These are phyloP conservation scores for Hippophae gyantsensis DNA, from an alignment of 306 rosid species.

Conservation along the genomic window DNA sequence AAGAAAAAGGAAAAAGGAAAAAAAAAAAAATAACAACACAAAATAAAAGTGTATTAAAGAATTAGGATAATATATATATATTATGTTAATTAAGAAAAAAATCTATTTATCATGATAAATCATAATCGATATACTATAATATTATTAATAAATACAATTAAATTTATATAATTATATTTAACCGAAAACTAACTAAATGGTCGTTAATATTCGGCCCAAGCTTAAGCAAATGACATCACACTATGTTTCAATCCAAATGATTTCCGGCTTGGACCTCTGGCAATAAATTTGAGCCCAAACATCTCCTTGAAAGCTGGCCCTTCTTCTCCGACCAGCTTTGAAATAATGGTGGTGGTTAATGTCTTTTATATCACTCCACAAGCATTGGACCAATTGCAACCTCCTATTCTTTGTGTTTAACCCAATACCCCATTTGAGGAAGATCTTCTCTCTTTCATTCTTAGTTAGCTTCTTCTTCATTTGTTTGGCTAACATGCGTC, in stretches of 20 bases:
- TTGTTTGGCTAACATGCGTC: constrained; percentile 77
- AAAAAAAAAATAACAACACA: too few species aligned
- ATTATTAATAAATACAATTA: too few species aligned
- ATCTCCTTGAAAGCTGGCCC: constrained; percentile 94
- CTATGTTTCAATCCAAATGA: constrained; percentile 41
- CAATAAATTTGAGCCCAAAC: constrained; percentile 96
- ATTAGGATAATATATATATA: too few species aligned
- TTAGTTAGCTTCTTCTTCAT: constrained; percentile 50
- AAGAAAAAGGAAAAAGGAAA: too few species aligned
- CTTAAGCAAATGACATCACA: constrained; percentile 39
- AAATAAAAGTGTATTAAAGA: too few species aligned
- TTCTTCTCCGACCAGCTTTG: constrained; percentile 62
- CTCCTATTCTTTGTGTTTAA: constrained; percentile 57
- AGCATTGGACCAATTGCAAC: constrained; percentile 47
- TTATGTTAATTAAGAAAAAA: too few species aligned
- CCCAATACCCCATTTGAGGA: constrained; percentile 59
- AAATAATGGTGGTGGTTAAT: constrained; percentile 57
- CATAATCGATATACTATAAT: too few species aligned
- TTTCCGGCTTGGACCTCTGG: constrained; percentile 41
- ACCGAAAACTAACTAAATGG: too few species aligned
- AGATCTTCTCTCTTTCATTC: constrained; percentile 52
- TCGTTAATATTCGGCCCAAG: neutral
- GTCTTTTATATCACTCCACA: constrained; percentile 54
- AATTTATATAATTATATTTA: too few species aligned
- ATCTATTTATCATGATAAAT: too few species aligned